Evolutionary conservation across 1,284 basidiomycete genomes (phyloP).

Genomic region (Sutorius eximius): DNA sequence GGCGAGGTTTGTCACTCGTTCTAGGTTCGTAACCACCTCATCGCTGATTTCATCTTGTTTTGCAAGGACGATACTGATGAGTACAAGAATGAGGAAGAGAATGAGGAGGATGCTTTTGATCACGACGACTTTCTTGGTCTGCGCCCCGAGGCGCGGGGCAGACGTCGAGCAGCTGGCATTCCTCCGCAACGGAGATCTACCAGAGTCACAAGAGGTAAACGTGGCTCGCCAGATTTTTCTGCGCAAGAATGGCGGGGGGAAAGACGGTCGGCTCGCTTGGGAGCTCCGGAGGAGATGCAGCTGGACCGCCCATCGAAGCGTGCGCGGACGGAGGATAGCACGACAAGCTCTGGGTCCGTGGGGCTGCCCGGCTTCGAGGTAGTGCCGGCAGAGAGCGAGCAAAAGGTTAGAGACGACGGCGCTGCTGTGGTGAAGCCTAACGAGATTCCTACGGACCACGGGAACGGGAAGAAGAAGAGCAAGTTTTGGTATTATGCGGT

Average conservation of each 20-base stretch:
- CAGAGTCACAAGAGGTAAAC: constrained; percentile 52
- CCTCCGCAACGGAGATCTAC: constrained; percentile 61
- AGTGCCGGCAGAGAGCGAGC: constrained; percentile 37
- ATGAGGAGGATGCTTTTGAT: constrained; percentile 58
- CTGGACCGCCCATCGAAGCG: constrained; percentile 58
- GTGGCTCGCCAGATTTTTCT: constrained; percentile 51
- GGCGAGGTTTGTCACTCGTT: constrained; percentile 52
- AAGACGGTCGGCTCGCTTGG: constrained; percentile 68
- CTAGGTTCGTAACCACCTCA: constrained; percentile 9
- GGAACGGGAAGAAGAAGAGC: constrained; percentile 75
- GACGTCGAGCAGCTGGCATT: constrained; percentile 35
- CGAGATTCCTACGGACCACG: constrained; percentile 67
- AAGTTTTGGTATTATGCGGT: constrained; percentile 84
- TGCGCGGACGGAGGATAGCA: constrained; percentile 72
- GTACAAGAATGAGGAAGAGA: constrained; percentile 63
- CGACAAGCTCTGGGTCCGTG: constrained; percentile 54
- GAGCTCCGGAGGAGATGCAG: constrained; percentile 50
- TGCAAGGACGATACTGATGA: constrained; percentile 64
- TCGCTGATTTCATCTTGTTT: constrained; percentile 20
- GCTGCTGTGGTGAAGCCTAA: constrained; percentile 64
- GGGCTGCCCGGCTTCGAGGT: constrained; percentile 27
- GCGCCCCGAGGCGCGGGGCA: constrained; percentile 38
- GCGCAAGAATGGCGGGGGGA: constrained; percentile 67
- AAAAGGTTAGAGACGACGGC: constrained; percentile 38
- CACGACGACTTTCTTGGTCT: constrained; percentile 47